A percentile compares a stretch with the other conserved stretches of the same genome.
These are phyloP conservation scores for Xylaria telfairii DNA, from an alignment of 495 filamentous ascomycete genomes.

Conservation along the genomic window DNA sequence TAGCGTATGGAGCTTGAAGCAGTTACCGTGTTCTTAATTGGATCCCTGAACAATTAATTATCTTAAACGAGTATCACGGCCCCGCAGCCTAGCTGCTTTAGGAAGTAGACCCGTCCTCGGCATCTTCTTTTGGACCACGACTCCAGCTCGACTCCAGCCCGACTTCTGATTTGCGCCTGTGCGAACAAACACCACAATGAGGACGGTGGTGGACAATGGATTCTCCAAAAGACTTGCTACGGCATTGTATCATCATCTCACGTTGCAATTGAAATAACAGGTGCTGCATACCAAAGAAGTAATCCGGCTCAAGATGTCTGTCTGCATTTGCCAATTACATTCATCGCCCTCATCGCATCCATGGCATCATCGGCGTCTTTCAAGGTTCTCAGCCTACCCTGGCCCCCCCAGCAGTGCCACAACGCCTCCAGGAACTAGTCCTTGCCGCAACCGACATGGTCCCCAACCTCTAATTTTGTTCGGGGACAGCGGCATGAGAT, in stretches of 20 bases:
- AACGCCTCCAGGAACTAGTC: slow-evolving; percentile 12
- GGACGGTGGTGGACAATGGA: background rate
- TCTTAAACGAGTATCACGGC: background rate
- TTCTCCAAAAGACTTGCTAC: background rate
- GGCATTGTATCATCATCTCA: slow-evolving; percentile 6
- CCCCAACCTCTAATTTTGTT: slow-evolving; percentile 12
- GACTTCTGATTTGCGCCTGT: slow-evolving; percentile 22
- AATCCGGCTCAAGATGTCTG: background rate
- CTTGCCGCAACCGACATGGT: slow-evolving; percentile 15
- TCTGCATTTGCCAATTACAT: slow-evolving; percentile 17
- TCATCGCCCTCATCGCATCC: too few species aligned
- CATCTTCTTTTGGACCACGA: background rate
- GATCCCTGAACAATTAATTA: background rate
- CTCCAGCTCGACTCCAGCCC: background rate
- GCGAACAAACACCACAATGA: background rate
- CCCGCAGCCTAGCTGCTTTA: slow-evolving; percentile 13
- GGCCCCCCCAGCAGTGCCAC: slow-evolving; percentile 22
- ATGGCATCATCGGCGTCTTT: background rate
- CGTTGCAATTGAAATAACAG: background rate
- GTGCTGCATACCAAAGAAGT: background rate
- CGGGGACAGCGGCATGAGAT: slow-evolving; percentile 9
- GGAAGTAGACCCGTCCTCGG: slow-evolving; percentile 11
- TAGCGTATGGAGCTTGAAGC: background rate
- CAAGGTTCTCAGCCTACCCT: slow-evolving; percentile 14
- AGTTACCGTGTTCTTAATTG: background rate